Evolutionary conservation across 176 grass and related monocot genomes (phyloP), one percentile per base, ranked within the genome.

Genomic region (Stipa capillata): DNA sequence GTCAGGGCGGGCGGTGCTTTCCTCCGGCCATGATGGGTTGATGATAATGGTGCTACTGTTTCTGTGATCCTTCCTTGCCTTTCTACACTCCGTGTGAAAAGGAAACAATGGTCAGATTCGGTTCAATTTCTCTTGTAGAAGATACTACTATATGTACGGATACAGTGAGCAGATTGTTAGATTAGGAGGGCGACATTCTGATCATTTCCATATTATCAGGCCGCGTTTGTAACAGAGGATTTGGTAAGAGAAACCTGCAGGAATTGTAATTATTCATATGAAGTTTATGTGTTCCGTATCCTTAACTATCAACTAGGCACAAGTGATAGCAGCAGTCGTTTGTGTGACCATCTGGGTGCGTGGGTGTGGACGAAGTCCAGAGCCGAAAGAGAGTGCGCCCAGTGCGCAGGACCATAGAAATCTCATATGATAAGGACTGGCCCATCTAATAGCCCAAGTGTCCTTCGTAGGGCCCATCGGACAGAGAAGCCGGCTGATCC

Each of bases 381-480:
- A 52, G 53, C 51, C 54, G 74, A 62, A 85, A 85, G 13, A 32
- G 10, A 23, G 51, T 27, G 39, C 40, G 74, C 57, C 80, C 69
- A 29, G 14, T 2, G 3, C 11, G 9, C 21, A 82, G 18, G 23
- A 20, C 55, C 23, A 14, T 36, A 33, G 4, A 40, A 53, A 51
- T n/a, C 17, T 15, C 2, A 4, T 8, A 20, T 61, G 31, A 65
- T 52, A 74, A n/a, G 21, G 58, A 54, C 1, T 34, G 45, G 33
- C 17, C 74, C 74, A 85, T 48, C n/a, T 40, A 59, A 69, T 29
- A 65, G 84, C 84, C 68, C 84, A 86, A 81, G 60, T 48, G 39
- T 64, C 21, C 37, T 29, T 57, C 23, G 77, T 67, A 74, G 69
- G 50, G 15, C 7, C 69, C 28, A 2, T 25, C 37, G 20, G 49